phyloP scores from a whole-genome alignment of 345 rosid species.

The Geranium brycei region DNA sequence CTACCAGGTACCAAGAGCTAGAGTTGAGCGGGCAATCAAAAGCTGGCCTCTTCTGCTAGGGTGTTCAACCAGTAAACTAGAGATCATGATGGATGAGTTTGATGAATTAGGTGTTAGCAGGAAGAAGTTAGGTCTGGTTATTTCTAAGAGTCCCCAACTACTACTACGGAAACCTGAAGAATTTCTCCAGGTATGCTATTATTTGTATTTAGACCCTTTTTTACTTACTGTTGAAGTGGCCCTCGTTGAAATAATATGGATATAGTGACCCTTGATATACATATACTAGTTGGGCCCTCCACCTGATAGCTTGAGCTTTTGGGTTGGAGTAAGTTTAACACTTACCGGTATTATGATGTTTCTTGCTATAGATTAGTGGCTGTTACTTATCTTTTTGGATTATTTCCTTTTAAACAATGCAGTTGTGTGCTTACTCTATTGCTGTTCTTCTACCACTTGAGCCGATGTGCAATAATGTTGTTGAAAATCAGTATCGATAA shows the following conservation, averaged over 20 bases:
- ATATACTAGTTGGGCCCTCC: no score
- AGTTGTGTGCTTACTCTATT: no score
- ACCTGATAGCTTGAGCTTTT: no score
- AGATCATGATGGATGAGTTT: slow-evolving; percentile 45
- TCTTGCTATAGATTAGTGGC: background rate
- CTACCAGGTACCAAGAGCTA: slow-evolving; percentile 43
- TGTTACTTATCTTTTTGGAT: background rate
- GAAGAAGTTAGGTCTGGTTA: slow-evolving; percentile 54
- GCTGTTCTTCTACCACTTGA: no score
- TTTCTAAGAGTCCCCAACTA: slow-evolving; percentile 74
- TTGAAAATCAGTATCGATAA: no score
- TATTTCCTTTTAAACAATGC: no score
- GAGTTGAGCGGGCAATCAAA: slow-evolving; percentile 45
- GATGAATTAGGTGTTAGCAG: slow-evolving; percentile 38
- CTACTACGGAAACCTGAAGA: slow-evolving; percentile 62
- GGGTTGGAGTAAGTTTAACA: no score
- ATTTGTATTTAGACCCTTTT: background rate
- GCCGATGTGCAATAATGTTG: no score
- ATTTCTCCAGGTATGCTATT: slow-evolving; percentile 36
- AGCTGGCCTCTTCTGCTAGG: slow-evolving; percentile 78
- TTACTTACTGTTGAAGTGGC: background rate
- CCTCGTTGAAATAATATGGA: no score
- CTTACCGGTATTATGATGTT: background rate
- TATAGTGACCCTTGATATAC: no score
- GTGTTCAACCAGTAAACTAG: slow-evolving; percentile 54